These are phyloP conservation scores for Apiospora rasikravindrae DNA, from an alignment of 2,329 filamentous ascomycete genomes.

Conservation along the genomic window DNA sequence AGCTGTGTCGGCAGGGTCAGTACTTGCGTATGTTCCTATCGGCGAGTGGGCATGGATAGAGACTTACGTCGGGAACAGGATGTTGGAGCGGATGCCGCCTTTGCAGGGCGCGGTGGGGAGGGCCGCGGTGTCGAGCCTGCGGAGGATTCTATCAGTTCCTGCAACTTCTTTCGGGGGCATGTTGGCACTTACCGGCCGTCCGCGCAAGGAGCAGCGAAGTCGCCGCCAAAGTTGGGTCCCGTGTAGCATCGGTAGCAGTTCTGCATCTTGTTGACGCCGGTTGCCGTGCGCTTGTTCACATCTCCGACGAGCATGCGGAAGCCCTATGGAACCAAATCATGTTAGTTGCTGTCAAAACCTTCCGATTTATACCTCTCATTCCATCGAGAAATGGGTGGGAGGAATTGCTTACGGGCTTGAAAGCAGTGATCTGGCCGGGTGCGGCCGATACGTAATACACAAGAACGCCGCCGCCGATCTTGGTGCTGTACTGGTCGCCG, in stretches of 20 bases:
- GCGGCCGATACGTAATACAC: conserved; percentile 38
- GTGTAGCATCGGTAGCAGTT: conserved; percentile 43
- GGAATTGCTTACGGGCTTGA: conserved; percentile 42
- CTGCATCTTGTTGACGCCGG: conserved; percentile 26
- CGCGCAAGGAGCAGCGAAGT: conserved; percentile 35
- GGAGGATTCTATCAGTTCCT: neutral
- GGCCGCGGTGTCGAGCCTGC: conserved; percentile 45
- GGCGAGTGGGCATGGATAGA: too few relatives aligned
- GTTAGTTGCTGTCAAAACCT: neutral
- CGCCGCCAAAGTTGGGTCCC: conserved; percentile 37
- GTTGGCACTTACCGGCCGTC: conserved; percentile 32
- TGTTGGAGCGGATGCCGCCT: conserved; percentile 53
- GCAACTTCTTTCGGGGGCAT: accelerated
- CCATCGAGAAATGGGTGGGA: too few relatives aligned
- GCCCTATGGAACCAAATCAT: conserved; percentile 33
- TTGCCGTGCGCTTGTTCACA: conserved; percentile 31
- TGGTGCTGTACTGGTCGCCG: conserved; percentile 32
- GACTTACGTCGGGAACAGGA: conserved; percentile 58
- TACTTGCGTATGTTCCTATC: neutral
- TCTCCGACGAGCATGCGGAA: conserved; percentile 55
- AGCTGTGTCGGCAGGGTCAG: conserved; percentile 35
- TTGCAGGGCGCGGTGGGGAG: conserved; percentile 58
- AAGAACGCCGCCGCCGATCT: neutral
- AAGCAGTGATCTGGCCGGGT: conserved; percentile 47
- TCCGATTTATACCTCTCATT: too few relatives aligned